These are phyloP conservation scores for Stemphylium vesicarium DNA, from an alignment of 2,329 filamentous ascomycete species.

Conservation along the genomic window DNA sequence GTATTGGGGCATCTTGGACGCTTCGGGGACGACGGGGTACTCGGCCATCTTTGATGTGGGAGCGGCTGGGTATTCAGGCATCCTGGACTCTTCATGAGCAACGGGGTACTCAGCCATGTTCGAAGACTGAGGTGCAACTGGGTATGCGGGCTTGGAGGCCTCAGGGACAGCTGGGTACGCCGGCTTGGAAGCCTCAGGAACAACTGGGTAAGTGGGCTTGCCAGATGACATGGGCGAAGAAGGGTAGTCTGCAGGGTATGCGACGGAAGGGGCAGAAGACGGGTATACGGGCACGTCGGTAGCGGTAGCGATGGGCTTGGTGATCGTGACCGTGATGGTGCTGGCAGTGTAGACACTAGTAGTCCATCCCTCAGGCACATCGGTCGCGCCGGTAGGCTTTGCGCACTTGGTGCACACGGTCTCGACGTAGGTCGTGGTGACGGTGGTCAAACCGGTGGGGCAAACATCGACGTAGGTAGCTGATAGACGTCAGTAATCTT, in stretches of 20 bases:
- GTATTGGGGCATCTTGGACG: conserved; percentile 1
- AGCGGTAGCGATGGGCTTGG: conserved; percentile 34
- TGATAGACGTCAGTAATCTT: neutral
- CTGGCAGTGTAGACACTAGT: conserved; percentile 40
- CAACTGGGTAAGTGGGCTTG: conserved; percentile 8
- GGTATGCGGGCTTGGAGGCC: conserved; percentile 2
- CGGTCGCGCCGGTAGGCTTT: conserved; percentile 24
- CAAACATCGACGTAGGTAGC: conserved; percentile 46
- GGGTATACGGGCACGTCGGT: conserved; percentile 27
- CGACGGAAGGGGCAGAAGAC: conserved; percentile 9
- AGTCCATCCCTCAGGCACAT: conserved; percentile 41
- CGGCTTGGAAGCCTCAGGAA: conserved; percentile 1
- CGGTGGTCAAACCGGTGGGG: conserved; percentile 44
- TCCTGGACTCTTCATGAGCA: neutral
- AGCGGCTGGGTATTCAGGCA: conserved; percentile 7
- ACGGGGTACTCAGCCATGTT: conserved; percentile 6
- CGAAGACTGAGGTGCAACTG: neutral
- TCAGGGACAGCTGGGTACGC: neutral
- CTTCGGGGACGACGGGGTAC: conserved; percentile 3
- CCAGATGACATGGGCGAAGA: neutral
- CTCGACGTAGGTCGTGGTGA: conserved; percentile 39
- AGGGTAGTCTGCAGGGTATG: conserved; percentile 9
- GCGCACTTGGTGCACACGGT: conserved; percentile 34
- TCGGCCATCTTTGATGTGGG: neutral
- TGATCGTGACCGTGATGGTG: conserved; percentile 42